Percentiles rank a stretch among this genome's conserved stretches.
Conservation (phyloP, 352 stramenopile species). For the Pythium rhizo-oryzae region DNA sequence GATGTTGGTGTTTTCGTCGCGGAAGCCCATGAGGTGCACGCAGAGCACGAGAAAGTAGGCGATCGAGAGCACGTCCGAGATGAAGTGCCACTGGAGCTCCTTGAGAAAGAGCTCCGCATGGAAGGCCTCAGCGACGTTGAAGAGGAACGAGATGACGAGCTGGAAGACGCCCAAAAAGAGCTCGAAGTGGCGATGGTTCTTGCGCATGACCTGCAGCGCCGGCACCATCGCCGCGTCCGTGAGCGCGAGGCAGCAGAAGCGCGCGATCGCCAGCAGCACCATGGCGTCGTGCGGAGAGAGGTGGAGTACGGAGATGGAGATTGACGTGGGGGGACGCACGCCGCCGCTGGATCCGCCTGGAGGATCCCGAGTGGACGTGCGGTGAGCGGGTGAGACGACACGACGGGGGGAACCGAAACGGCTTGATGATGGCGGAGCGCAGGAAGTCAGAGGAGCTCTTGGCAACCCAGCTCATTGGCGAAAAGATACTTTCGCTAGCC, state of each 20-base stretch:
- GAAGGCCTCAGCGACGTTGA: slow-evolving; percentile 82
- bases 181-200: slow-evolving; percentile 88
- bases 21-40: slow-evolving; percentile 85
- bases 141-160: slow-evolving; percentile 74
- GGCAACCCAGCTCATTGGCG: not conserved
- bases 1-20: slow-evolving; percentile 85
- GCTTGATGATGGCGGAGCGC: not conserved
- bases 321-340: not conserved
- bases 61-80: slow-evolving; percentile 87
- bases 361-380: not conserved
- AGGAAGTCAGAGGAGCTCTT: not conserved
- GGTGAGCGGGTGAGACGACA: not conserved
- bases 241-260: slow-evolving; percentile 73
- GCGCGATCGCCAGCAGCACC: slow-evolving; percentile 41
- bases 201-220: slow-evolving; percentile 76
- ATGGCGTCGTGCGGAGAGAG: not conserved
- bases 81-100: slow-evolving; percentile 84
- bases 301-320: not conserved
- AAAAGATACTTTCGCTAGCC: not conserved
- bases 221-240: slow-evolving; percentile 78
- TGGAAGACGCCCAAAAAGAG: slow-evolving; percentile 87
- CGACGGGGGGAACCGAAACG: not conserved
- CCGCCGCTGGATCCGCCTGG: too few relatives aligned
- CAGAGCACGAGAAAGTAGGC: slow-evolving; percentile 86
- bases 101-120: slow-evolving; percentile 65